These are phyloP conservation scores for Hypericum perforatum DNA, from an alignment of 345 rosid species.

Conservation along the genomic window DNA sequence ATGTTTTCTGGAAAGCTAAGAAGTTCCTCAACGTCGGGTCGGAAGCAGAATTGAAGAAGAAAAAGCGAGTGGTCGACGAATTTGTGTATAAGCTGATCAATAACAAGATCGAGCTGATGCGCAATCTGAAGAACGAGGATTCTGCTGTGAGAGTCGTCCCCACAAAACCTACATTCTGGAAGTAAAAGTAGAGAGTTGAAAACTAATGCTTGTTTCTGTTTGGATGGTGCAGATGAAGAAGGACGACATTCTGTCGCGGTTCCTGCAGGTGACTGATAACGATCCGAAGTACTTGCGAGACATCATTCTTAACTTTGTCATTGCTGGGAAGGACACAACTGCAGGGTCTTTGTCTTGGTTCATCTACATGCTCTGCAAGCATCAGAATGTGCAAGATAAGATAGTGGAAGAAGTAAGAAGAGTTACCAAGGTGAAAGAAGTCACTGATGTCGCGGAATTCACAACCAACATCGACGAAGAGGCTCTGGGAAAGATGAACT, in stretches of 20 bases:
- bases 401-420: constrained; percentile 15
- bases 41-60: constrained; percentile 11
- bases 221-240: constrained; percentile 2
- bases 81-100: constrained; percentile 13
- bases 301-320: constrained; percentile 18
- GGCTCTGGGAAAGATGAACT: constrained; percentile 17
- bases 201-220: too few relatives aligned
- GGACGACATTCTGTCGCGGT: constrained; percentile 24
- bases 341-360: constrained; percentile 20
- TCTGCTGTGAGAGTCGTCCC: too few relatives aligned
- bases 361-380: constrained; percentile 22
- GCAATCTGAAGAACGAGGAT: neutral
- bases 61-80: constrained; percentile 15
- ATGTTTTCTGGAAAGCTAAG: constrained; percentile 18
- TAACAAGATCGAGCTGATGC: constrained; percentile 11
- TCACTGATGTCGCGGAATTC: constrained; percentile 9
- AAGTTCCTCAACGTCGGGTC: constrained; percentile 21
- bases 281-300: constrained; percentile 21
- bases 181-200: too few relatives aligned
- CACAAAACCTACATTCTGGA: too few relatives aligned
- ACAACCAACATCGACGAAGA: constrained; percentile 11
- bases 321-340: constrained; percentile 23
- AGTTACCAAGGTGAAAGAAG: constrained; percentile 6
- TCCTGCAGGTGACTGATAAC: constrained; percentile 11
- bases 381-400: constrained; percentile 15